Evolutionary conservation across 805 yeast genomes (phyloP).

Genomic region (Spathaspora gorwiae): DNA sequence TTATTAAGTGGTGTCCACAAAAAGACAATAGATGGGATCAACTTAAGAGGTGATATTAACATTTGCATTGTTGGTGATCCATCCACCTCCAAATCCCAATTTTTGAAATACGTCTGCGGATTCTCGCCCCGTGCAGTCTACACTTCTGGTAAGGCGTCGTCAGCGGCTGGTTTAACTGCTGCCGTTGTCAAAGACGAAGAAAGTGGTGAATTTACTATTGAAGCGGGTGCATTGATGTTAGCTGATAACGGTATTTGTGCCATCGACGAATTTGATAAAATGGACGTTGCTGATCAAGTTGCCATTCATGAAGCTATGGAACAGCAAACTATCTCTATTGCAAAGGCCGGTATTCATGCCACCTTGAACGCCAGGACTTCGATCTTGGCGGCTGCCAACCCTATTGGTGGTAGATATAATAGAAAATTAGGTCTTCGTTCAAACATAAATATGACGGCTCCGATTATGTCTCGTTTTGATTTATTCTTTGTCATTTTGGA

Average conservation of each 20-base stretch:
- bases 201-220: slow-evolving; percentile 93
- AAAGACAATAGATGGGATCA: slow-evolving; percentile 87
- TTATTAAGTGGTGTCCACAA: slow-evolving; percentile 95
- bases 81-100: slow-evolving; percentile 94
- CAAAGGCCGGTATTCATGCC: slow-evolving; percentile 98
- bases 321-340: slow-evolving; percentile 97
- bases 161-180: slow-evolving; percentile 98
- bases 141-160: slow-evolving; percentile 96
- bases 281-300: slow-evolving; percentile 93
- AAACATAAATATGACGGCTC: slow-evolving; percentile 93
- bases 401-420: slow-evolving; percentile 94
- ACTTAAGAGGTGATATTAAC: slow-evolving; percentile 93
- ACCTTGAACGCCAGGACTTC: slow-evolving; percentile 95
- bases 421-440: slow-evolving; percentile 78
- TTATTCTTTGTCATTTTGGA: slow-evolving; percentile 90
- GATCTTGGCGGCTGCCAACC: slow-evolving; percentile 97
- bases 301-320: slow-evolving; percentile 99
- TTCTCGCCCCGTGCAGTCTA: slow-evolving; percentile 93
- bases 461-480: slow-evolving; percentile 97
- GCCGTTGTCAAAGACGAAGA: slow-evolving; percentile 97
- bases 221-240: slow-evolving; percentile 97
- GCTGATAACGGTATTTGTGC: slow-evolving; percentile 99
- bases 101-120: slow-evolving; percentile 84
- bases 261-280: slow-evolving; percentile 96
- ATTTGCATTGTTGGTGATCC: slow-evolving; percentile 98